A percentile compares a stretch with the other conserved stretches of the same genome.
Conservation (phyloP, 306 rosid species). For the Alnus glutinosa region DNA sequence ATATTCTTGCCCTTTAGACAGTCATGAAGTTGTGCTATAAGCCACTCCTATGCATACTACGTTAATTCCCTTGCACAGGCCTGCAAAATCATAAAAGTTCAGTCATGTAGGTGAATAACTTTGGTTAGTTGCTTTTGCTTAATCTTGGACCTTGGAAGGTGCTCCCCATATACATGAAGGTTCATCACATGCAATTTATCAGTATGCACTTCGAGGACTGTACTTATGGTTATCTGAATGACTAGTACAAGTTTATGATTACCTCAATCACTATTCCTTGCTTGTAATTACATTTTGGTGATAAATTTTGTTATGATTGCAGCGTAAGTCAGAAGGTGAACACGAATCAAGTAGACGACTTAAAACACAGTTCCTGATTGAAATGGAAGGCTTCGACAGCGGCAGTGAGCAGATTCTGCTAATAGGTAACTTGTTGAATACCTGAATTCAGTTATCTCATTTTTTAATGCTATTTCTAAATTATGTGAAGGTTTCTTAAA, state of each 20-base stretch:
- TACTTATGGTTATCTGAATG: constrained; percentile 18
- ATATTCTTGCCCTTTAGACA: constrained; percentile 23
- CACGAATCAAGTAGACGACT: constrained; percentile 98
- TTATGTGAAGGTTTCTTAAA: background rate
- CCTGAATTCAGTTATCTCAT: constrained; percentile 14
- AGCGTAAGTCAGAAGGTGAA: constrained; percentile 98
- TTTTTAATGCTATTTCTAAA: background rate
- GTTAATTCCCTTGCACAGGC: background rate
- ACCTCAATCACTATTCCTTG: background rate
- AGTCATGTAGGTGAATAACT: background rate
- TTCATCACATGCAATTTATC: constrained; percentile 20
- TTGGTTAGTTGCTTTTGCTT: background rate
- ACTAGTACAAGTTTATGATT: constrained; percentile 1
- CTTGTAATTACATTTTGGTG: constrained; percentile 11
- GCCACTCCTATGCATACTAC: background rate
- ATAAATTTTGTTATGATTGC: constrained; percentile 31
- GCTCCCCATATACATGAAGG: constrained; percentile 21
- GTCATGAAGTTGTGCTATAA: background rate
- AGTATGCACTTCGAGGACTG: constrained; percentile 3
- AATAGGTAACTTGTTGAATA: constrained; percentile 59
- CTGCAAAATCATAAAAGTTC: background rate
- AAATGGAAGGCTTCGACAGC: constrained; percentile 97
- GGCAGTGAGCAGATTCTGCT: constrained; percentile 86
- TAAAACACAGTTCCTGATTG: constrained; percentile 95
- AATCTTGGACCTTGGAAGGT: constrained; percentile 10